A percentile compares a stretch with the other conserved stretches of the same genome.
phyloP scores from a whole-genome alignment of 192 early-diverging fungal genomes.

The Coemansia aciculifera region DNA sequence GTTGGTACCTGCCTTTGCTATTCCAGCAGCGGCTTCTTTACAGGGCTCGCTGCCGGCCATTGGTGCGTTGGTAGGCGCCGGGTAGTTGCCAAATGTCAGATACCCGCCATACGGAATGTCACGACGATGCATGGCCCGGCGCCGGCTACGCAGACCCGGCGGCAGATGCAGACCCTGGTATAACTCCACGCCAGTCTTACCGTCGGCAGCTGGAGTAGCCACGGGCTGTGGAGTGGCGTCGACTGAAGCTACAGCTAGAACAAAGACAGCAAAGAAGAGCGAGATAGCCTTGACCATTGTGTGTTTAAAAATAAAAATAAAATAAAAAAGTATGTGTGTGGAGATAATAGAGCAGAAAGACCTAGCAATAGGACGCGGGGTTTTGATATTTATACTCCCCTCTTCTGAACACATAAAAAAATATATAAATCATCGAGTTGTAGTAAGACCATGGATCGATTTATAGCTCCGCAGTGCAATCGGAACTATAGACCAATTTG shows the following conservation, averaged over 20 bases:
- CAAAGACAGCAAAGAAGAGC: not conserved
- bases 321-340: no score
- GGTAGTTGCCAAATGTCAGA: conserved; percentile 4
- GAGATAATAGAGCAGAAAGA: not conserved
- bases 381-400: not conserved
- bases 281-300: not conserved
- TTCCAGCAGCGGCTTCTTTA: not conserved
- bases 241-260: not conserved
- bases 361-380: not conserved
- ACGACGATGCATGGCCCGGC: conserved; percentile 6
- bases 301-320: not conserved
- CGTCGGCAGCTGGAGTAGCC: not conserved
- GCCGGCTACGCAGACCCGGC: conserved; percentile 15
- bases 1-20: not conserved
- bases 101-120: conserved; percentile 27
- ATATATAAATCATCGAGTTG: not conserved
- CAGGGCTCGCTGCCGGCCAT: not conserved
- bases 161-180: conserved; percentile 32
- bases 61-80: not conserved
- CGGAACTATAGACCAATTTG: not conserved
- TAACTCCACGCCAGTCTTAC: not conserved
- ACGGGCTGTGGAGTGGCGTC: not conserved
- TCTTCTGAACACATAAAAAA: not conserved
- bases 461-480: not conserved
- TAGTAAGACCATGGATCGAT: not conserved